Evolutionary conservation across 1,139 yeast species (phyloP), one percentile per base, ranked within the genome.

Genomic region (Yamadazyma triangularis): DNA sequence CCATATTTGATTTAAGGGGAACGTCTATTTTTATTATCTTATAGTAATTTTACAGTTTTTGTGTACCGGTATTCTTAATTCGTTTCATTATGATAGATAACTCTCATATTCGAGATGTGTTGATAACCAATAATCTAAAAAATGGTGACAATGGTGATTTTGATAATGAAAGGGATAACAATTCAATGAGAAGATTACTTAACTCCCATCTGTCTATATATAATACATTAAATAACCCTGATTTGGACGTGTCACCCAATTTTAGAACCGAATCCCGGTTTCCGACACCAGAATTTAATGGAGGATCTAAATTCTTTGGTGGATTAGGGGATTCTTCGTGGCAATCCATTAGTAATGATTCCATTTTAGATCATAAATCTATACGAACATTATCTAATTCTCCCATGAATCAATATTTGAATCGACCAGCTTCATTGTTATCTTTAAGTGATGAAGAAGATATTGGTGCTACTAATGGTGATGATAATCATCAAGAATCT

Each of bases 151-250:
- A n/a, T n/a, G n/a, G n/a, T n/a, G 9, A 18, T 18, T 6, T 18
- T 18, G 9, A 7, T 6, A 18, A 9, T 18, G 9, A 18, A 7
- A 18, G 9, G 6, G 20, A 18, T 18, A 18, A 9, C 20, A 18
- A 18, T 18, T 18, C 9, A 18, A 18, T 7, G 20, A 18, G n/a
- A n/a, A n/a, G 49, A 27, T 48, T 65, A 23, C 55, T 65, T 24
- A 50, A 51, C 26, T 57, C 69, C 10, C 69, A 64, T 36, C 63
- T 56, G 55, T 63, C 70, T 2, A 56, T 66, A 18, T 63, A 55
- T 40, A 56, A 64, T 37, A 66, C 59, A 3, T 52, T 66, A 28
- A 61, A 53, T 25, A 63, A 67, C 40, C 73, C 73, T 4, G 70
- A 64, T n/a, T 55, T 66, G 29, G 69, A 64, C 35, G 41, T 53